Percentiles rank a stretch among this genome's conserved stretches.
Evolutionary conservation across 2,329 filamentous ascomycete genomes (phyloP).

Genomic region (Phaeosphaeriaceae sp.): DNA sequence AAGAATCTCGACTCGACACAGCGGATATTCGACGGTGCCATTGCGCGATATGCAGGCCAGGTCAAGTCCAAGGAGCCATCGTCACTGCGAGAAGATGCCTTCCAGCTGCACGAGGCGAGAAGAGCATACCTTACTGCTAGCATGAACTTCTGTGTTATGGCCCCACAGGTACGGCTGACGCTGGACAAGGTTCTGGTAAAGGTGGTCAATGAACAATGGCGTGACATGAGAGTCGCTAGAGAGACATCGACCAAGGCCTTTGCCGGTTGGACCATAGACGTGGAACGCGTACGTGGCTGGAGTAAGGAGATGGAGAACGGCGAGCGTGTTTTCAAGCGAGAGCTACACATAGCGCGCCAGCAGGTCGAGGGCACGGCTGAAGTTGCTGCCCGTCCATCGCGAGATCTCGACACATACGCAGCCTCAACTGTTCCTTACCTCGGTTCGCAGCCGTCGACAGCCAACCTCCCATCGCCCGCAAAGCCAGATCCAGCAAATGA

Average conservation of each 20-base stretch:
- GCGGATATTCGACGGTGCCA: conserved; percentile 79
- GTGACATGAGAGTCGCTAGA: conserved; percentile 76
- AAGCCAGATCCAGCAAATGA: conserved; percentile 56
- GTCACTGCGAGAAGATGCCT: conserved; percentile 89
- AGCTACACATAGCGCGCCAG: conserved; percentile 78
- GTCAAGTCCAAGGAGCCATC: conserved; percentile 94
- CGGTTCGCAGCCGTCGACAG: conserved; percentile 68
- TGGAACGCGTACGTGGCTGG: conserved; percentile 93
- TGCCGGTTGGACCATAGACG: conserved; percentile 74
- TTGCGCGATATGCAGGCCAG: conserved; percentile 82
- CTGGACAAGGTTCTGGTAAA: conserved; percentile 87
- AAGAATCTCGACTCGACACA: conserved; percentile 79
- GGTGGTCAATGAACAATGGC: conserved; percentile 85
- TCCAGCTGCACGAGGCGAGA: conserved; percentile 89
- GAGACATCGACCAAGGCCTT: conserved; percentile 69
- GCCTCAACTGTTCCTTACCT: conserved; percentile 88
- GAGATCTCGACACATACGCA: conserved; percentile 92
- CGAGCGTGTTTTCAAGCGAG: conserved; percentile 82
- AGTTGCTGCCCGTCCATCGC: conserved; percentile 74
- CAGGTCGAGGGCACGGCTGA: conserved; percentile 83
- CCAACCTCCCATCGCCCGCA: conserved; percentile 55
- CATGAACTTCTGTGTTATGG: conserved; percentile 89
- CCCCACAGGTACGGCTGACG: conserved; percentile 81
- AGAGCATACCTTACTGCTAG: conserved; percentile 90
- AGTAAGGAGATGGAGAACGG: conserved; percentile 89